phyloP scores from a whole-genome alignment of 2,329 filamentous ascomycete species.

The Falciphora oryzae region DNA sequence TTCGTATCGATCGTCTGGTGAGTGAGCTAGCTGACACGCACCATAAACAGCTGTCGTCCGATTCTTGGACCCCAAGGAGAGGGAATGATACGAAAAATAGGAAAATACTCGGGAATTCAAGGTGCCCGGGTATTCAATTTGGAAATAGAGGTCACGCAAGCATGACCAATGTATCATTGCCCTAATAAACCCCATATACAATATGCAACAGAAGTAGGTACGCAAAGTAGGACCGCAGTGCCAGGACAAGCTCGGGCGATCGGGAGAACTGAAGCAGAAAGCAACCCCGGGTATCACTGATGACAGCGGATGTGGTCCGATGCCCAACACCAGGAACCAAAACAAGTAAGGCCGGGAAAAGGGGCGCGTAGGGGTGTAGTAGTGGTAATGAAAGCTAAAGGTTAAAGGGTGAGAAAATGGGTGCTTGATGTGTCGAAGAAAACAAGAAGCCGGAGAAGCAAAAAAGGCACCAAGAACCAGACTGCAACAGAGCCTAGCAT shows the following conservation, averaged over 20 bases:
- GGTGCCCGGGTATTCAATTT: neutral
- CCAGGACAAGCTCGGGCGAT: slow-evolving; percentile 1
- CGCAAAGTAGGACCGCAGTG: neutral
- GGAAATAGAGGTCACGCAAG: neutral
- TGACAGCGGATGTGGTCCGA: neutral
- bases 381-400: neutral
- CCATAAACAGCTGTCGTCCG: slow-evolving; percentile 24
- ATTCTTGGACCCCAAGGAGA: slow-evolving; percentile 28
- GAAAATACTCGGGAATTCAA: neutral
- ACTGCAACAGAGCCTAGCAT: slow-evolving; percentile 1
- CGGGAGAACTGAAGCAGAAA: neutral
- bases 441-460: too few species aligned
- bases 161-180: neutral
- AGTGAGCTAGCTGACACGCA: neutral
- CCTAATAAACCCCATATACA: neutral
- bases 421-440: neutral
- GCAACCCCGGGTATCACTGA: slow-evolving; percentile 10
- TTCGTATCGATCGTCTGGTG: neutral
- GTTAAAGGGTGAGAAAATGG: too few species aligned
- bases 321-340: slow-evolving; percentile 2
- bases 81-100: neutral
- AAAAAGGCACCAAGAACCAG: too few species aligned
- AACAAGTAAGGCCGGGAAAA: neutral
- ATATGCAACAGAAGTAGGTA: neutral
- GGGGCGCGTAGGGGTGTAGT: neutral